phyloP scores from a whole-genome alignment of 495 filamentous ascomycete genomes.

The Chaetomium tenue region DNA sequence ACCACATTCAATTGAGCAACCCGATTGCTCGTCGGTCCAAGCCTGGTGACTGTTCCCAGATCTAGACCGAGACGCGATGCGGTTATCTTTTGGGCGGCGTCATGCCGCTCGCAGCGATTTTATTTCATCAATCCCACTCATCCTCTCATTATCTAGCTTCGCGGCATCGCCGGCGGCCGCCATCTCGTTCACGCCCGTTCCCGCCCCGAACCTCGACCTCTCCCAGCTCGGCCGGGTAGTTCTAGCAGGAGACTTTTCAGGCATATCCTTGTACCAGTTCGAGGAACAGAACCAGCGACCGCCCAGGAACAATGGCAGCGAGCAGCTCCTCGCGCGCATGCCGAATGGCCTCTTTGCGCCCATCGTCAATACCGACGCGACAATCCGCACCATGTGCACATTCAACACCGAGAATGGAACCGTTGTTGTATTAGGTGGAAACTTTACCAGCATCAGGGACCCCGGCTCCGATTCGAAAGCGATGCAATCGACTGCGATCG shows the following conservation, averaged over 20 bases:
- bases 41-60: constrained; percentile 9
- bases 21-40: constrained; percentile 26
- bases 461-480: constrained; percentile 19
- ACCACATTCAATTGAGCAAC: constrained; percentile 26
- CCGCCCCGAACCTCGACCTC: constrained; percentile 78
- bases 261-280: constrained; percentile 86
- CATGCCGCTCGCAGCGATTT: constrained; percentile 35
- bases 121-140: constrained; percentile 29
- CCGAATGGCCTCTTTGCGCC: constrained; percentile 82
- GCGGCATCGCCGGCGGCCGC: constrained; percentile 52
- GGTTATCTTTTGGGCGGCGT: constrained; percentile 38
- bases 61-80: constrained; percentile 38
- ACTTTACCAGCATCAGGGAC: constrained; percentile 89
- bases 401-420: constrained; percentile 67
- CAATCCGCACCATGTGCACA: constrained; percentile 82
- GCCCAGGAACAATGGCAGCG: constrained; percentile 68
- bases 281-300: constrained; percentile 69
- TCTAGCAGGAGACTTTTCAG: constrained; percentile 84
- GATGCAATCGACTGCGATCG: constrained; percentile 71
- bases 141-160: constrained; percentile 44
- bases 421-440: constrained; percentile 80
- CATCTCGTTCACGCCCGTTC: constrained; percentile 67
- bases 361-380: constrained; percentile 71
- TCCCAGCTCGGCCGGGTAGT: constrained; percentile 78
- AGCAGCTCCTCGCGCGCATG: constrained; percentile 75